Percentiles rank a stretch among this genome's conserved stretches.
Evolutionary conservation across 805 yeast species (phyloP).

Genomic region (Suhomyces vadensis): DNA sequence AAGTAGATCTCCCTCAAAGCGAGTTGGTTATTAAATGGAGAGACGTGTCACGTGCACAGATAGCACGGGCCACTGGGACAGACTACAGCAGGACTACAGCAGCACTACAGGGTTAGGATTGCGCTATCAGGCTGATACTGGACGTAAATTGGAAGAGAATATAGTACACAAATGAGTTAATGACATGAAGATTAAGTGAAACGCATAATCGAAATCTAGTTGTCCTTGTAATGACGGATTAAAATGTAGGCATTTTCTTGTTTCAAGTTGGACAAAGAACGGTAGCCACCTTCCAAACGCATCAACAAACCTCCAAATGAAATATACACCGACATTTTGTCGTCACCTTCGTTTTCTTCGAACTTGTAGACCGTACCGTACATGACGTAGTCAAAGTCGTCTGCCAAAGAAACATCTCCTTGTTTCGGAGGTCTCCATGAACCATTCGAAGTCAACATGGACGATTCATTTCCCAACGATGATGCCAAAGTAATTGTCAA

Average conservation of each 20-base stretch:
- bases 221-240: slow-evolving; percentile 66
- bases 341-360: slow-evolving; percentile 73
- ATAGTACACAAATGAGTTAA: slow-evolving; percentile 4
- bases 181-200: neutral
- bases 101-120: neutral
- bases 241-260: slow-evolving; percentile 92
- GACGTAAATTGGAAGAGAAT: neutral
- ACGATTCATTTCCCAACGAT: slow-evolving; percentile 54
- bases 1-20: neutral
- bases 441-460: slow-evolving; percentile 51
- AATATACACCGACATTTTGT: slow-evolving; percentile 80
- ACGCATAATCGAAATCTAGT: slow-evolving; percentile 5
- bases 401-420: slow-evolving; percentile 84
- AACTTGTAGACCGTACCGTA: slow-evolving; percentile 96
- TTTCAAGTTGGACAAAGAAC: slow-evolving; percentile 82
- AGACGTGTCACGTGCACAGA: neutral
- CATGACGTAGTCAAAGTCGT: slow-evolving; percentile 98
- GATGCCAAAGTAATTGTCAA: slow-evolving; percentile 86
- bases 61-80: no score
- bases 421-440: slow-evolving; percentile 85
- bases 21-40: neutral
- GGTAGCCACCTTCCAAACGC: slow-evolving; percentile 93
- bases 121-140: neutral
- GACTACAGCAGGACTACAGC: neutral
- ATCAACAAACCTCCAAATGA: slow-evolving; percentile 94